Evolutionary conservation across 1,284 basidiomycete genomes (phyloP).

Genomic region (Microstroma glucosiphilum): DNA sequence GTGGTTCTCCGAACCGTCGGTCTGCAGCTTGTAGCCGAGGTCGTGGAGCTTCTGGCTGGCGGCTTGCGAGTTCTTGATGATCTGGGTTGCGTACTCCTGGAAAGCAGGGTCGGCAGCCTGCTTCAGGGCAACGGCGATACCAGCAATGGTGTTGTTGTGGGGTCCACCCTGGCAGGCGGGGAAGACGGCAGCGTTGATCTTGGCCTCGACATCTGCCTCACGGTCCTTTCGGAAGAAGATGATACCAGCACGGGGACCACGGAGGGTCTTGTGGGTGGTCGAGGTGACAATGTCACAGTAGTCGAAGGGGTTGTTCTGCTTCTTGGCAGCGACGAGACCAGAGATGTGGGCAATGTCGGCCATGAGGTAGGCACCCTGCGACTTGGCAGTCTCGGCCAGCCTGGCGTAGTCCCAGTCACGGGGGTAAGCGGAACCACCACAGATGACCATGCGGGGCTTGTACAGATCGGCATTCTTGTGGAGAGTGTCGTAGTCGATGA

Average conservation of each 20-base stretch:
- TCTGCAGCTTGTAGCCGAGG: slow-evolving; percentile 76
- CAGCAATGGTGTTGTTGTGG: slow-evolving; percentile 98
- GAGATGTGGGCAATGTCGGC: slow-evolving; percentile 93
- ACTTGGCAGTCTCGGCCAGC: slow-evolving; percentile 75
- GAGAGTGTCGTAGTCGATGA: slow-evolving; percentile 83
- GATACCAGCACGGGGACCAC: slow-evolving; percentile 93
- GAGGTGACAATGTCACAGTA: slow-evolving; percentile 73
- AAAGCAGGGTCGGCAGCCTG: slow-evolving; percentile 86
- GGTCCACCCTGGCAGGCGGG: slow-evolving; percentile 99
- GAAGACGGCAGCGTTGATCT: slow-evolving; percentile 97
- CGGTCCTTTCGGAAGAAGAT: slow-evolving; percentile 98
- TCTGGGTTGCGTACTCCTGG: slow-evolving; percentile 88
- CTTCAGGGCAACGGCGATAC: slow-evolving; percentile 87
- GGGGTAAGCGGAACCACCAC: slow-evolving; percentile 97
- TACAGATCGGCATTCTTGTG: slow-evolving; percentile 85
- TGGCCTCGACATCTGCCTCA: slow-evolving; percentile 79
- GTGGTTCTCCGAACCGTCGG: slow-evolving; percentile 94
- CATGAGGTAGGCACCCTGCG: slow-evolving; percentile 74
- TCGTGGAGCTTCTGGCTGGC: slow-evolving; percentile 42
- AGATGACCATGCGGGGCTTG: slow-evolving; percentile 93
- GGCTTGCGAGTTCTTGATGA: slow-evolving; percentile 60
- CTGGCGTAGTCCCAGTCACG: slow-evolving; percentile 75
- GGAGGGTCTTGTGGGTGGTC: slow-evolving; percentile 89
- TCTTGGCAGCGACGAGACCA: slow-evolving; percentile 87
- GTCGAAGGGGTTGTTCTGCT: slow-evolving; percentile 88